These are phyloP conservation scores for Aegilops umbellulata DNA, from an alignment of 176 grass and related monocot genomes.

Conservation along the genomic window DNA sequence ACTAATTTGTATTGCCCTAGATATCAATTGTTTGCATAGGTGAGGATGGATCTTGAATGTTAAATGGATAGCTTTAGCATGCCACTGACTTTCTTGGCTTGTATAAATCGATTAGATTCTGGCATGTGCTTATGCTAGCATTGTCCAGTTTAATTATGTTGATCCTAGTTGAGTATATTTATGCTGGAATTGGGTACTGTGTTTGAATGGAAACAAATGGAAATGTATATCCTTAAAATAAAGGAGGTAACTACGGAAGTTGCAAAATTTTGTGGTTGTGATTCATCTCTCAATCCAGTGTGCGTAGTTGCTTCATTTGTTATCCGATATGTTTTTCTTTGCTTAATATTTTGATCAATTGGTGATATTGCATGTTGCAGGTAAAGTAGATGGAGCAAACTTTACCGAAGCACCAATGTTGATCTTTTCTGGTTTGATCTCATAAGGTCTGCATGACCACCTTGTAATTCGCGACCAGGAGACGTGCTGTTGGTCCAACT, in stretches of 20 bases:
- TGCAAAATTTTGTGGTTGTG: neutral
- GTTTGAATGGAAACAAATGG: neutral
- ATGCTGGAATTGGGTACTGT: neutral
- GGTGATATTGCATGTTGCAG: conserved; percentile 30
- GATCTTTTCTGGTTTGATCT: conserved; percentile 42
- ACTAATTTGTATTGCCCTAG: neutral
- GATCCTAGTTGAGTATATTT: neutral
- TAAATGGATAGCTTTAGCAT: neutral
- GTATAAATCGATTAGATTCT: neutral
- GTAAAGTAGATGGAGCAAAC: conserved; percentile 32
- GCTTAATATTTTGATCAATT: conserved; percentile 16
- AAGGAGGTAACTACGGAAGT: neutral
- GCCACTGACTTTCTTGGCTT: neutral
- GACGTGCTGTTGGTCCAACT: conserved; percentile 5
- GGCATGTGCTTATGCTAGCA: neutral
- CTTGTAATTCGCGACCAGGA: conserved; percentile 41
- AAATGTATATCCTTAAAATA: neutral
- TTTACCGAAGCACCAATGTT: conserved; percentile 32
- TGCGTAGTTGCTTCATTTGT: neutral
- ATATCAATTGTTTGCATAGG: neutral
- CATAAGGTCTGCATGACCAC: conserved; percentile 56
- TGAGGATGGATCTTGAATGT: neutral
- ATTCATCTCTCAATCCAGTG: neutral
- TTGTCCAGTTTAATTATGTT: neutral
- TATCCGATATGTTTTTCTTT: neutral